Percentiles rank a stretch among this genome's conserved stretches.
These are phyloP conservation scores for Agaricus sinodeliciosus DNA, from an alignment of 768 basidiomycete genomes.

Conservation along the genomic window DNA sequence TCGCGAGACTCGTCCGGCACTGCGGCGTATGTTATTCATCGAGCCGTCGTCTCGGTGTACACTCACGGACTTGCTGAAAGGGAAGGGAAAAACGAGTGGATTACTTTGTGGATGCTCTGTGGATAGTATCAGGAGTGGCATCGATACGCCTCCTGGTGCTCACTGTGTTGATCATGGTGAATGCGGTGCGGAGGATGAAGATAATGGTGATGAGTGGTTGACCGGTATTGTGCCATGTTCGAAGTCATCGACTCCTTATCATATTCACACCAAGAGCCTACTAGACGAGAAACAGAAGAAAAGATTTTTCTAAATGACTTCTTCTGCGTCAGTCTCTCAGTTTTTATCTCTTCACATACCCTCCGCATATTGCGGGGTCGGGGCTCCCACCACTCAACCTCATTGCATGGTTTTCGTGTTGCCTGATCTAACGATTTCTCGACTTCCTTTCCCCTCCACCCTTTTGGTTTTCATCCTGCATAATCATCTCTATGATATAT, in stretches of 20 bases:
- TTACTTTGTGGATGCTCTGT: constrained; percentile 75
- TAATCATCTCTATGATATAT: not conserved
- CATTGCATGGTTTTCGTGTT: too few species aligned
- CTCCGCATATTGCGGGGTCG: too few species aligned
- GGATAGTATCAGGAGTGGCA: constrained; percentile 11
- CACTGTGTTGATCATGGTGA: constrained; percentile 63
- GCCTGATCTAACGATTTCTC: too few species aligned
- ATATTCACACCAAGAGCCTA: constrained; percentile 69
- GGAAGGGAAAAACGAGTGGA: constrained; percentile 65
- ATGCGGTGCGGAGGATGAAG: constrained; percentile 58
- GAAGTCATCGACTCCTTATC: constrained; percentile 34
- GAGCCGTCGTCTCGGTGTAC: constrained; percentile 89
- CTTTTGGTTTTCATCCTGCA: constrained; percentile 4
- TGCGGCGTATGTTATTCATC: constrained; percentile 91
- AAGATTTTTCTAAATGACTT: constrained; percentile 55
- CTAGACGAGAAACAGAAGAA: constrained; percentile 71
- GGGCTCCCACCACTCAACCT: too few species aligned
- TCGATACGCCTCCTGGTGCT: constrained; percentile 34
- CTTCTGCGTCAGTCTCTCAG: not conserved
- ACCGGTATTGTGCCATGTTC: constrained; percentile 68
- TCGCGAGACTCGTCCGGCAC: constrained; percentile 82
- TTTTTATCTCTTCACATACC: not conserved
- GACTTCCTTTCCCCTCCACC: not conserved
- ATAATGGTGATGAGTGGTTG: constrained; percentile 88
- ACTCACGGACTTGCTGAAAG: constrained; percentile 84